Percentiles rank a stretch among this genome's conserved stretches.
These are phyloP conservation scores for Penicillium lagena DNA, from an alignment of 495 filamentous ascomycete genomes.

Conservation along the genomic window DNA sequence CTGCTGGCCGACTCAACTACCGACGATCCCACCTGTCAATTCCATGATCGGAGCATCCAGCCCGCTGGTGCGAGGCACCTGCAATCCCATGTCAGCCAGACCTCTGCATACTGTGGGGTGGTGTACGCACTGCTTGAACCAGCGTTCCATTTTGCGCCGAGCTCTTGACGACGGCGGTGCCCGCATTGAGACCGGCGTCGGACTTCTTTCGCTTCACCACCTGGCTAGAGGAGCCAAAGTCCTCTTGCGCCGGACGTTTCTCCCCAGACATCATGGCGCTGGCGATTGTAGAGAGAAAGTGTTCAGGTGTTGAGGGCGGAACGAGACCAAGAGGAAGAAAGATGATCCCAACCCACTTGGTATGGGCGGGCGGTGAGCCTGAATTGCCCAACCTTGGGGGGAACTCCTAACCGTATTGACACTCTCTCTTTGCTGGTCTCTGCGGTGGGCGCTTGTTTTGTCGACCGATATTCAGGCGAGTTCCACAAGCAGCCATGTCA, in stretches of 20 bases:
- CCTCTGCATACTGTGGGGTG: slow-evolving; percentile 1
- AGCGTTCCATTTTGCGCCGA: slow-evolving; percentile 66
- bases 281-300: too few species aligned
- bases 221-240: slow-evolving; percentile 67
- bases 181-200: slow-evolving; percentile 56
- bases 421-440: background rate
- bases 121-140: slow-evolving; percentile 68
- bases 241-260: slow-evolving; percentile 78
- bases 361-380: slow-evolving; percentile 14
- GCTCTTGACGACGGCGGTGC: slow-evolving; percentile 57
- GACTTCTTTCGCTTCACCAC: slow-evolving; percentile 86
- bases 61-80: slow-evolving; percentile 78
- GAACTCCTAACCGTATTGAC: too few species aligned
- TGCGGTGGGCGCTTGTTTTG: background rate
- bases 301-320: too few species aligned
- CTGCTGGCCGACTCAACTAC: too few species aligned
- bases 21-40: slow-evolving; percentile 56
- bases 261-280: slow-evolving; percentile 66
- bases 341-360: slow-evolving; percentile 16
- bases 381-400: slow-evolving; percentile 5
- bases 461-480: background rate
- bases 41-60: slow-evolving; percentile 95
- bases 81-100: slow-evolving; percentile 11
- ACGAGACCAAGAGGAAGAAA: slow-evolving; percentile 13
- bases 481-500: slow-evolving; percentile 29